Percentiles rank a stretch among this genome's conserved stretches.
These are phyloP conservation scores for Leishmania tarentolae DNA, from an alignment of 208 protist species.

Conservation along the genomic window DNA sequence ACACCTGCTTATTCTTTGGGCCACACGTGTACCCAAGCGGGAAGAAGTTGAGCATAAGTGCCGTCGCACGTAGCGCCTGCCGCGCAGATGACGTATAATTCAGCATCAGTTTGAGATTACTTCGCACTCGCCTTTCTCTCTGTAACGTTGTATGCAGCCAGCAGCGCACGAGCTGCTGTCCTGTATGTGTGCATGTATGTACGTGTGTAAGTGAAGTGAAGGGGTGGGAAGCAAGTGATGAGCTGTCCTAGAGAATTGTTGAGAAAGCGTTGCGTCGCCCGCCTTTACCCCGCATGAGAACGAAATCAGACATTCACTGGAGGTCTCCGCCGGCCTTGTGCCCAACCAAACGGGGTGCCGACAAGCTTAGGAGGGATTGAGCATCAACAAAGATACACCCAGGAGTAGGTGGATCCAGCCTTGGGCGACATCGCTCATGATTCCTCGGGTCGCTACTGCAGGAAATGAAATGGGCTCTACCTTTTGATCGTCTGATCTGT, in stretches of 20 bases:
- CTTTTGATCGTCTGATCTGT: neutral
- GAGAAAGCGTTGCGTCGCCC: neutral
- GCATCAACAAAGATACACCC: neutral
- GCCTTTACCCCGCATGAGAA: neutral
- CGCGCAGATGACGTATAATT: slow-evolving; percentile 3
- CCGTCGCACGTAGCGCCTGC: slow-evolving; percentile 17
- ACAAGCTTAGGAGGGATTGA: neutral
- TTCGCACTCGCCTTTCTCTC: neutral
- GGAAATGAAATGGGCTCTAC: neutral
- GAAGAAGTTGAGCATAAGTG: slow-evolving; percentile 64
- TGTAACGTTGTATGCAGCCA: neutral
- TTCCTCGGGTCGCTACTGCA: neutral
- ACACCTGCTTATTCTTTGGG: slow-evolving; percentile 64
- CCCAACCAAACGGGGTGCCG: neutral
- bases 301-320: neutral
- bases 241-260: neutral
- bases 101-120: slow-evolving; percentile 16
- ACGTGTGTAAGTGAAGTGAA: neutral
- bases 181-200: neutral
- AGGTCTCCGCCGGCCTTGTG: neutral
- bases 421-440: neutral
- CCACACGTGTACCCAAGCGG: slow-evolving; percentile 69
- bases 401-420: neutral
- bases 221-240: neutral
- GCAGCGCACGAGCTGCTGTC: neutral